Evolutionary conservation across 495 filamentous ascomycete genomes (phyloP).

Genomic region (Melanomma pulvis-pyrius): DNA sequence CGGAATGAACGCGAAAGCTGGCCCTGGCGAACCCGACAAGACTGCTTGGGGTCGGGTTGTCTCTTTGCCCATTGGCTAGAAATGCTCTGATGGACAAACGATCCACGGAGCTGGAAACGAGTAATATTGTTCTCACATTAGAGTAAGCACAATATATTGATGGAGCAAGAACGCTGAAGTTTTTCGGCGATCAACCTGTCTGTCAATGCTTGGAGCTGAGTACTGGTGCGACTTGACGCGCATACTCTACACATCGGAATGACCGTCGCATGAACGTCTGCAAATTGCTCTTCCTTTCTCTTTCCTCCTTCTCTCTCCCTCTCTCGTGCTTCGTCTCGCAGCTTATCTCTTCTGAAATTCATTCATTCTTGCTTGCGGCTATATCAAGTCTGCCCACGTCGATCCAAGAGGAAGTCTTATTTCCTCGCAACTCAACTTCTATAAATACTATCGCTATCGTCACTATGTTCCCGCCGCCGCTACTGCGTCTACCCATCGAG

Average conservation of each 20-base stretch:
- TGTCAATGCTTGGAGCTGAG: conserved; percentile 2
- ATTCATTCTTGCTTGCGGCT: not conserved
- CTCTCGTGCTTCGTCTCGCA: not conserved
- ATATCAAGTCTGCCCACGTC: not conserved
- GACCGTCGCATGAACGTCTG: not conserved
- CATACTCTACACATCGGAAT: not conserved
- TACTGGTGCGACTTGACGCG: conserved; percentile 12
- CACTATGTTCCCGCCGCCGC: conserved; percentile 14
- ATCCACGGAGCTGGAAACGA: not conserved
- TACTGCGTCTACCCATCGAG: conserved; percentile 32
- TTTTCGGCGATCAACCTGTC: not conserved
- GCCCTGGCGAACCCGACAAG: no score
- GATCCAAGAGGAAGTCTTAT: not conserved
- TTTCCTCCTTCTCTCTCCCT: no score
- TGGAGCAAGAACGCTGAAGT: not conserved
- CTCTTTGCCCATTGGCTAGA: not conserved
- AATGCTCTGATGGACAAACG: not conserved
- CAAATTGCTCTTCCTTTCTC: not conserved
- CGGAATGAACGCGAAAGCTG: not conserved
- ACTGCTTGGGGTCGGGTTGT: not conserved
- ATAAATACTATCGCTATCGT: not conserved
- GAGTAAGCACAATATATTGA: not conserved
- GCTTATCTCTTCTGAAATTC: not conserved
- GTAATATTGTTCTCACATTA: not conserved
- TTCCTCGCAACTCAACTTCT: not conserved